Conservation (phyloP, 1,139 yeast genomes). For the Blastobotrys persicus region DNA sequence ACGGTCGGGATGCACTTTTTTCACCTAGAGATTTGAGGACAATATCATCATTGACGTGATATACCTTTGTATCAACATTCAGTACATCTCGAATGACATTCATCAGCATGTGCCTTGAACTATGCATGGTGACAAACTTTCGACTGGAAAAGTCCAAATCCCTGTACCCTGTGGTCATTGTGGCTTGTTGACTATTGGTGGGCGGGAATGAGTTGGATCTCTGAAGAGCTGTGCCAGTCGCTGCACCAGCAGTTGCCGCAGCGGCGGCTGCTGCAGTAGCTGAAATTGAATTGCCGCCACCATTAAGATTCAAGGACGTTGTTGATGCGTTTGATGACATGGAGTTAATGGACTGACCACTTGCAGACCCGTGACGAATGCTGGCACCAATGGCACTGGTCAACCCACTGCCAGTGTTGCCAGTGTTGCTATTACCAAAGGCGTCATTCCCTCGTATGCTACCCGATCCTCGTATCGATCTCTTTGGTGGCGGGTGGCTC, state of each 20-base stretch:
- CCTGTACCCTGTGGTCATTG: conserved; percentile 37
- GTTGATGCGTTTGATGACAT: conserved; percentile 15
- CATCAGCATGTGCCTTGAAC: conserved; percentile 48
- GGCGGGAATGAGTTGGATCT: conserved; percentile 42
- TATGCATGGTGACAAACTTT: conserved; percentile 39
- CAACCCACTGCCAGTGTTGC: neutral
- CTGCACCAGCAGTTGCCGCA: neutral
- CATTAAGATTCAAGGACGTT: conserved; percentile 10
- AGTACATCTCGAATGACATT: conserved; percentile 58
- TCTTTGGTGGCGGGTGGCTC: conserved; percentile 10
- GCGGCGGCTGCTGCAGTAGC: neutral
- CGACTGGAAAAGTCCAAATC: conserved; percentile 39
- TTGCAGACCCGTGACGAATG: conserved; percentile 15
- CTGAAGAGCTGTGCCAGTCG: conserved; percentile 21
- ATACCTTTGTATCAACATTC: conserved; percentile 54
- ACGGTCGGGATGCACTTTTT: conserved; percentile 42
- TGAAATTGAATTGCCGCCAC: conserved; percentile 2
- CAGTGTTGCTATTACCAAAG: neutral
- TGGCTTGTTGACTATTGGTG: conserved; percentile 26
- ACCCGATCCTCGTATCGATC: conserved; percentile 6
- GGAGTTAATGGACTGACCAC: conserved; percentile 13
- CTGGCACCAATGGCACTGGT: neutral
- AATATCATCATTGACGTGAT: conserved; percentile 51
- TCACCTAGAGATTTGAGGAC: conserved; percentile 52
- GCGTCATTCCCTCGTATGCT: neutral